These are phyloP conservation scores for Podila epigama DNA, from an alignment of 192 early-diverging fungal genomes.

Conservation along the genomic window DNA sequence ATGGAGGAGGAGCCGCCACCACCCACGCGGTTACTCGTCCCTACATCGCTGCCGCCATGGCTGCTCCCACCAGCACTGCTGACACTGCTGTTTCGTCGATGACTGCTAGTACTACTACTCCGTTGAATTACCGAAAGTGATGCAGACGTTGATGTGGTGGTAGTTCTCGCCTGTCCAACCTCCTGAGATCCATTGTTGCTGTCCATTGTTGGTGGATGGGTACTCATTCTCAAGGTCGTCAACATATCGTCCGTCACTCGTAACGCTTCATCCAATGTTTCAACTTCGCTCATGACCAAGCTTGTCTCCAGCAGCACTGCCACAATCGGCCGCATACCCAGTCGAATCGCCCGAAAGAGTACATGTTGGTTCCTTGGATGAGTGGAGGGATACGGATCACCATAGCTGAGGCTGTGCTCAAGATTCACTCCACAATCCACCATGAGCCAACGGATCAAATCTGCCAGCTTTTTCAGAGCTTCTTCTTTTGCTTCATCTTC, in stretches of 20 bases:
- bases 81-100: conserved; percentile 32
- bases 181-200: conserved; percentile 9
- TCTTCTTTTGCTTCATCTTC: conserved; percentile 49
- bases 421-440: conserved; percentile 31
- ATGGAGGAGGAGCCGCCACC: not conserved
- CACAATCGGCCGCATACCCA: conserved; percentile 47
- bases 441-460: conserved; percentile 42
- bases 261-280: conserved; percentile 41
- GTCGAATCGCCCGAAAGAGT: conserved; percentile 28
- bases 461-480: conserved; percentile 30
- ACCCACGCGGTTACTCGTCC: not conserved
- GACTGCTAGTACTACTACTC: not conserved
- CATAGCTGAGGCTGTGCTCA: conserved; percentile 22
- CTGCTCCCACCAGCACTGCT: conserved; percentile 38
- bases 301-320: conserved; percentile 34
- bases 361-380: conserved; percentile 49
- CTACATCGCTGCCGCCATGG: not conserved
- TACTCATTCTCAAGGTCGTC: conserved; percentile 7
- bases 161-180: conserved; percentile 9
- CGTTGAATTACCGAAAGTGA: no score
- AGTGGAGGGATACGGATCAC: conserved; percentile 29
- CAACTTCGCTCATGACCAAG: conserved; percentile 33
- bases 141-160: no score
- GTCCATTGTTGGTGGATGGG: not conserved
- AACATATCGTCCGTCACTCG: conserved; percentile 40